Evolutionary conservation across 257 asterid genomes (phyloP).

Genomic region (Solanum microdontum): DNA sequence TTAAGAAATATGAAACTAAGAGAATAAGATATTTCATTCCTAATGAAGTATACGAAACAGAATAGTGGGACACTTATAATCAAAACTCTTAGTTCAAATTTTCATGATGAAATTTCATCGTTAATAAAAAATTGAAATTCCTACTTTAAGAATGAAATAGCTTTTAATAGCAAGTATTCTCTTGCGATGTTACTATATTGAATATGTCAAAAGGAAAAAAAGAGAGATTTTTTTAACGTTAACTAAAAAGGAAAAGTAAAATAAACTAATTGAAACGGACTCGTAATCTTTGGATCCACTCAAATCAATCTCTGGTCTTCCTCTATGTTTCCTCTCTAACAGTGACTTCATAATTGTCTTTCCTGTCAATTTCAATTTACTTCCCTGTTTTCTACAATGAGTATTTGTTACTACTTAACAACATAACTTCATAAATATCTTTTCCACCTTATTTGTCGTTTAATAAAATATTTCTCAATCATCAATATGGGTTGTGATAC

Average conservation of each 20-base stretch:
- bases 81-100: accelerated
- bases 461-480: background rate
- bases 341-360: background rate
- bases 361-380: background rate
- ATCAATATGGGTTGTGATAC: no score
- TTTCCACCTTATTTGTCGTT: background rate
- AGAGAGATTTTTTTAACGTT: accelerated
- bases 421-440: background rate
- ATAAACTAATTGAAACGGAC: accelerated
- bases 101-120: background rate
- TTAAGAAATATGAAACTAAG: background rate
- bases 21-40: no score
- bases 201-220: no score
- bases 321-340: background rate
- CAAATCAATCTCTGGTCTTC: background rate
- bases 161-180: background rate
- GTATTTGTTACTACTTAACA: background rate
- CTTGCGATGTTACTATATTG: background rate
- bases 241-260: accelerated
- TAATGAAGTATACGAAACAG: background rate
- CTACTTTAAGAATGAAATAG: background rate
- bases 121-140: background rate
- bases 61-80: background rate
- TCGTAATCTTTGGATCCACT: background rate
- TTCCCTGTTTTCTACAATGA: background rate